phyloP scores from a whole-genome alignment of 2,329 filamentous ascomycete genomes.

The Lecanosticta acicola region DNA sequence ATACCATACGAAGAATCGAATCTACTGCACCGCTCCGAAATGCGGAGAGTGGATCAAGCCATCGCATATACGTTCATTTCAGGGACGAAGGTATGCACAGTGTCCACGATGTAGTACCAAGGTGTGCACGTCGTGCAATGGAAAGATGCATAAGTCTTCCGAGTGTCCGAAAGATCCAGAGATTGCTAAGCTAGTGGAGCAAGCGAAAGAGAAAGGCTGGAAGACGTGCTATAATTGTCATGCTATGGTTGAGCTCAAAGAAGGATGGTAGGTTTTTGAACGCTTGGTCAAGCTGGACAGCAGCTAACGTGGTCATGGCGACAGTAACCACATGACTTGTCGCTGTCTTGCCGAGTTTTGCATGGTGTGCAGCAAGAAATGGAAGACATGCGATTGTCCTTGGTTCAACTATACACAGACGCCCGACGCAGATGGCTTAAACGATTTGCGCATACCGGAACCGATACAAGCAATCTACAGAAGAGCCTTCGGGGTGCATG shows the following conservation, averaged over 20 bases:
- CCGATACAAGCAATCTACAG: slow-evolving; percentile 36
- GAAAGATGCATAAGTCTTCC: slow-evolving; percentile 62
- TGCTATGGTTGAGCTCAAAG: slow-evolving; percentile 68
- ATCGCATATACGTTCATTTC: slow-evolving; percentile 53
- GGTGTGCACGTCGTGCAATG: slow-evolving; percentile 68
- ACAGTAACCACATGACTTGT: slow-evolving; percentile 83
- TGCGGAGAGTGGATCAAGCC: slow-evolving; percentile 80
- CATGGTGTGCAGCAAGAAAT: slow-evolving; percentile 74
- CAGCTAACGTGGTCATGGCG: neutral
- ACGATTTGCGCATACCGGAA: slow-evolving; percentile 49
- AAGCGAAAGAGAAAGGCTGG: slow-evolving; percentile 65
- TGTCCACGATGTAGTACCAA: slow-evolving; percentile 68
- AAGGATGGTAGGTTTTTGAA: slow-evolving; percentile 47
- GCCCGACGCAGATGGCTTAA: slow-evolving; percentile 50
- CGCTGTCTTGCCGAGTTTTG: slow-evolving; percentile 81
- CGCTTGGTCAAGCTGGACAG: neutral
- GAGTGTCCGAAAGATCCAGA: slow-evolving; percentile 70
- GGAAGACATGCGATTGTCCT: slow-evolving; percentile 78
- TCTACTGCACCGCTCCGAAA: slow-evolving; percentile 67
- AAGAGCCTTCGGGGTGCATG: slow-evolving; percentile 23
- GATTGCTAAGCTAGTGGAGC: slow-evolving; percentile 56
- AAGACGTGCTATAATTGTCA: slow-evolving; percentile 70
- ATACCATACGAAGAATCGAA: slow-evolving; percentile 64
- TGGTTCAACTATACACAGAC: slow-evolving; percentile 61
- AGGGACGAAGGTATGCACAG: slow-evolving; percentile 57